Evolutionary conservation across 805 yeast species (phyloP), one percentile per base, ranked within the genome.

Genomic region (Saccharomycopsis oosterbeekiorum): DNA sequence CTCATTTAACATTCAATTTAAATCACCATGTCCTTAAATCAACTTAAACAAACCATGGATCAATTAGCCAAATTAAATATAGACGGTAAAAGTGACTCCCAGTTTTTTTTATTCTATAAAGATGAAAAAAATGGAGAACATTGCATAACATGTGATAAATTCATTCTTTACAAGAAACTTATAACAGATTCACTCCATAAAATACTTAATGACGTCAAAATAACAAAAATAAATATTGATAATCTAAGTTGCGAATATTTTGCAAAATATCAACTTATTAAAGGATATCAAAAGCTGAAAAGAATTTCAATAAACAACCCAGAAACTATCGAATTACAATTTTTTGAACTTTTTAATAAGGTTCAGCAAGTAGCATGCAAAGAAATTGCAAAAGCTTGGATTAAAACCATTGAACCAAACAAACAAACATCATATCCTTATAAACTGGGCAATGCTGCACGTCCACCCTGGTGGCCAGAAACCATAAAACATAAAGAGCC

Each of bases 401-500:
- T 88, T 55, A 80, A 78, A 66, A 70, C 75, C 1, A 75, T 85
- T 15, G 90, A 85, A 67, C 92, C 93, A 1, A 76, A 72, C 59
- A 87, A 87, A 64, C 89, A 86, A 70, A 76, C 85, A 0, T 71
- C 73, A 26, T 79, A 73, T 65, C 93, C 93, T 2, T 87, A 87
- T 69, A 85, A 81, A 59, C 67, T 69, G 10, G 83, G 82, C 1
- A 78, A 79, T 14, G 56, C 29, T 0, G 66, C 79, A 12, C 80
- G 75, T 64, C 94, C 93, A 0, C 67, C 68, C 4, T 86, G 92
- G 92, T 87, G 94, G 94, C 92, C 92, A 0, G 42, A 53, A 0
- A 61, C 65, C 12, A 80, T 84, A 0, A 73, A 81, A 42, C 93
- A 87, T 70, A 76, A 75, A 54, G 92, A 87, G 67, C 93, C 93